These are phyloP conservation scores for Rhododendron molle DNA, from an alignment of 148 eudicot species.

Conservation along the genomic window DNA sequence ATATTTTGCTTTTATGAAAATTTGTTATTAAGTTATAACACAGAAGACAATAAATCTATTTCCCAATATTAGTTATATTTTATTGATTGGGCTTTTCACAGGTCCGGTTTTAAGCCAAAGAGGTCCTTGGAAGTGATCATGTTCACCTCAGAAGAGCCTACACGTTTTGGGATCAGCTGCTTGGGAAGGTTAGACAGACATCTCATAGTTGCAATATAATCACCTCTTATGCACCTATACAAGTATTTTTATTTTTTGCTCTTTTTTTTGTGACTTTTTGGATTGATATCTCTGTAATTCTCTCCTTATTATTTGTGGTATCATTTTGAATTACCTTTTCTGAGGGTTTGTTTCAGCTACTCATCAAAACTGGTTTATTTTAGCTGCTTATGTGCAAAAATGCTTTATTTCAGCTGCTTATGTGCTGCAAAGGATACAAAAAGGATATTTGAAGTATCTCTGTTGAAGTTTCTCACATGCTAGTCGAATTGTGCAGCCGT, in stretches of 20 bases:
- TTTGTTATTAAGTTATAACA: background rate
- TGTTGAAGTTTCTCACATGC: constrained; percentile 6
- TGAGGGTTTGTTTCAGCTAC: background rate
- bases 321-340: background rate
- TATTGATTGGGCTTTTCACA: constrained; percentile 28
- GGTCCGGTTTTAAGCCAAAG: constrained; percentile 90
- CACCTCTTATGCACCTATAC: background rate
- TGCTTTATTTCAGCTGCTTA: background rate
- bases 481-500: constrained; percentile 57
- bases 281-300: background rate
- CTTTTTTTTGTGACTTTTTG: background rate
- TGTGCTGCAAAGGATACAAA: constrained; percentile 7
- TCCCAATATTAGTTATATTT: background rate
- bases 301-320: background rate
- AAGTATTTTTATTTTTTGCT: background rate
- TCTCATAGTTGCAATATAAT: background rate
- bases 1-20: background rate
- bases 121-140: constrained; percentile 89
- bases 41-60: background rate
- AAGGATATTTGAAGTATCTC: background rate
- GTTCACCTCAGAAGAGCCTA: constrained; percentile 99
- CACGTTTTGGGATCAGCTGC: constrained; percentile 93
- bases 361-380: background rate
- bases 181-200: constrained; percentile 69
- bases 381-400: background rate